Evolutionary conservation across 805 yeast genomes (phyloP).

Genomic region (Wickerhamomyces queroliae): DNA sequence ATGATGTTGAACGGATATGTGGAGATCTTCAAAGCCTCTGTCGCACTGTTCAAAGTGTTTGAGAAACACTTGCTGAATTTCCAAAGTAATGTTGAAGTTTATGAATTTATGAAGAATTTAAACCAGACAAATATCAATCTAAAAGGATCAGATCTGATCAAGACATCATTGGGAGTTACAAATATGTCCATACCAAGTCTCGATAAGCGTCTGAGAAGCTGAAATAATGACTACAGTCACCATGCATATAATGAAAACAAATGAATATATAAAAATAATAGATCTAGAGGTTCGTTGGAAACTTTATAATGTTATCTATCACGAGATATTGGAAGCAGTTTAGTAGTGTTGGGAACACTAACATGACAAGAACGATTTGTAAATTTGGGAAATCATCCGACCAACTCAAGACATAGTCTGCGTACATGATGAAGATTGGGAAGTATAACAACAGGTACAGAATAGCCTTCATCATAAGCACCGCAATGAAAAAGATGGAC

Average conservation of each 20-base stretch:
- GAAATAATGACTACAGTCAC: too few relatives aligned
- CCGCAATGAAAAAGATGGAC: conserved; percentile 57
- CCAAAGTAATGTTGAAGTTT: conserved; percentile 26
- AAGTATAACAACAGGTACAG: conserved; percentile 53
- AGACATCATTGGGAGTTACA: background rate
- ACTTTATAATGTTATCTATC: conserved; percentile 68
- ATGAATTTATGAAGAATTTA: conserved; percentile 29
- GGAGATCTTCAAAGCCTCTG: conserved; percentile 28
- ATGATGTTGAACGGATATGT: conserved; percentile 34
- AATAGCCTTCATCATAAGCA: conserved; percentile 55
- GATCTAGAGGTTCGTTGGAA: conserved; percentile 28
- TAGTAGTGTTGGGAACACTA: conserved; percentile 69
- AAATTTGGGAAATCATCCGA: conserved; percentile 72
- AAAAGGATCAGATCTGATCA: conserved; percentile 19
- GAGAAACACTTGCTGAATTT: conserved; percentile 26
- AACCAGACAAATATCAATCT: conserved; percentile 20
- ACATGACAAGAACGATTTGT: conserved; percentile 83
- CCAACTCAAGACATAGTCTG: conserved; percentile 79
- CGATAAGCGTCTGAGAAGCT: background rate
- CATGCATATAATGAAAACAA: background rate
- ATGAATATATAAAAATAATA: background rate
- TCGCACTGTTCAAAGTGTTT: conserved; percentile 32
- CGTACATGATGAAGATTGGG: conserved; percentile 64
- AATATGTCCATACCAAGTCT: background rate
- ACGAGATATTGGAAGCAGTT: conserved; percentile 70